Evolutionary conservation across 2,329 filamentous ascomycete genomes (phyloP).

Genomic region (Cercospora sp.): DNA sequence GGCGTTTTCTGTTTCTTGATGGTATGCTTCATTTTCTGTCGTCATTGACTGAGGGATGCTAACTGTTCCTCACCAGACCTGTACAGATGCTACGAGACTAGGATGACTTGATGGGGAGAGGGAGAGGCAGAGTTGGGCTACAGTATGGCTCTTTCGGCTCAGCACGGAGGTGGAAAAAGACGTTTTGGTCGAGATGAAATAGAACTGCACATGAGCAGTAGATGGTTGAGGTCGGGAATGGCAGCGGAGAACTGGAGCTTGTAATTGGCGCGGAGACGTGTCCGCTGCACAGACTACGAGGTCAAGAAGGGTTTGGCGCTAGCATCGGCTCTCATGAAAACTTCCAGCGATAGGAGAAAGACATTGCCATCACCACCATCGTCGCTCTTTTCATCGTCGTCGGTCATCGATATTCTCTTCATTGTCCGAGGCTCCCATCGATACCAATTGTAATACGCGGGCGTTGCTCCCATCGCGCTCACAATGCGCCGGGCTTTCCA

Average conservation of each 20-base stretch:
- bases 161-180: not conserved
- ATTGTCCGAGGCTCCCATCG: not conserved
- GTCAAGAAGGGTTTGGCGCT: slow-evolving; percentile 6
- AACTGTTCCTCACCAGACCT: not conserved
- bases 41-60: not conserved
- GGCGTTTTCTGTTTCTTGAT: slow-evolving; percentile 4
- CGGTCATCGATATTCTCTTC: not conserved
- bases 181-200: not conserved
- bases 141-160: not conserved
- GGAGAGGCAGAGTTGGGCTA: not conserved
- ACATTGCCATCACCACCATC: slow-evolving; percentile 10
- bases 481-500: slow-evolving; percentile 37
- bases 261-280: slow-evolving; percentile 7
- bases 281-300: not conserved
- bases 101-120: not conserved
- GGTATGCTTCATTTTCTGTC: not conserved
- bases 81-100: not conserved
- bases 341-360: slow-evolving; percentile 11
- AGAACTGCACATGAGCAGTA: not conserved
- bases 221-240: slow-evolving; percentile 5
- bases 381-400: slow-evolving; percentile 13
- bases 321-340: slow-evolving; percentile 11
- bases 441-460: not conserved
- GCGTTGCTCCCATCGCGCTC: not conserved
- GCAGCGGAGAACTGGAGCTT: not conserved